These are phyloP conservation scores for Fusarium phyllophilum DNA, from an alignment of 2,329 filamentous ascomycete species.

Conservation along the genomic window DNA sequence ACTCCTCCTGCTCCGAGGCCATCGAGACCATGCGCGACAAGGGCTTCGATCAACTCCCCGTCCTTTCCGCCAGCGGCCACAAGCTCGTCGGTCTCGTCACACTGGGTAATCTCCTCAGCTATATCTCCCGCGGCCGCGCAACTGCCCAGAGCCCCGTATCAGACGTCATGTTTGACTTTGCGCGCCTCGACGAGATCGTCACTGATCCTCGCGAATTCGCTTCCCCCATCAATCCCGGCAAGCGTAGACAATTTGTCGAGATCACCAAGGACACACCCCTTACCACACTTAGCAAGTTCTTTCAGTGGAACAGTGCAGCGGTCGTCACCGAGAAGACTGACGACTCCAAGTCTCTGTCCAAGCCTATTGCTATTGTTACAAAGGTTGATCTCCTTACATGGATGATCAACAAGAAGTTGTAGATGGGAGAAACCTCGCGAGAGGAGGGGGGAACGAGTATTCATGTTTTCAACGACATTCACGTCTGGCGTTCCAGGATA, in stretches of 20 bases:
- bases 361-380: constrained; percentile 90
- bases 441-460: constrained; percentile 45
- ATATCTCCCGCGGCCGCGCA: constrained; percentile 86
- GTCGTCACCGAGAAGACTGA: constrained; percentile 83
- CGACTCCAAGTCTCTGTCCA: constrained; percentile 67
- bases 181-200: constrained; percentile 85
- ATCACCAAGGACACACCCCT: constrained; percentile 93
- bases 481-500: constrained; percentile 47
- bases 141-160: constrained; percentile 77
- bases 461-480: constrained; percentile 47
- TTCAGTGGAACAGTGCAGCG: constrained; percentile 97
- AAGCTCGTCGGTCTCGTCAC: constrained; percentile 93
- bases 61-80: constrained; percentile 74
- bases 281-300: constrained; percentile 86
- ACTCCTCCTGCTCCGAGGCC: constrained; percentile 81
- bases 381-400: constrained; percentile 96
- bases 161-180: constrained; percentile 97
- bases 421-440: constrained; percentile 30
- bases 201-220: constrained; percentile 81
- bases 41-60: constrained; percentile 96
- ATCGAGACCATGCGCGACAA: constrained; percentile 99
- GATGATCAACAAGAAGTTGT: constrained; percentile 76
- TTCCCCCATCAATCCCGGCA: constrained; percentile 49
- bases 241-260: constrained; percentile 83
- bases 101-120: constrained; percentile 91